phyloP scores from a whole-genome alignment of 441 rosid genomes.

The Raphanus hybrid region DNA sequence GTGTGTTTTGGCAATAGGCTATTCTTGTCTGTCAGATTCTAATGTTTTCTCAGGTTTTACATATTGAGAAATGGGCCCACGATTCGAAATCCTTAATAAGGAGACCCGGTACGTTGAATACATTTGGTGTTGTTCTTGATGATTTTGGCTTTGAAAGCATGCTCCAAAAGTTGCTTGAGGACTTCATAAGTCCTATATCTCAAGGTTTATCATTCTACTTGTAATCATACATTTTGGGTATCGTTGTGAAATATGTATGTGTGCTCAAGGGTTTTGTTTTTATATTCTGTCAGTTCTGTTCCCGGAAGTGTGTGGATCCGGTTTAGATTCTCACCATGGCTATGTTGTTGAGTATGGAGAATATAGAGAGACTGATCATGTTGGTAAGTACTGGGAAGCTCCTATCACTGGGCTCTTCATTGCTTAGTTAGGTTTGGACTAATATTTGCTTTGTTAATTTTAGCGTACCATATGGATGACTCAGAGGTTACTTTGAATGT shows the following conservation, averaged over 20 bases:
- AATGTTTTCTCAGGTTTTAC: slow-evolving; percentile 53
- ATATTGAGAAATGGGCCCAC: background rate
- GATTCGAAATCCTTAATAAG: background rate
- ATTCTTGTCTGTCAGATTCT: slow-evolving; percentile 47
- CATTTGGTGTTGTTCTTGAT: slow-evolving; percentile 69
- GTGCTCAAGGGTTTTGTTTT: slow-evolving; percentile 25
- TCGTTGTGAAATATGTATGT: background rate
- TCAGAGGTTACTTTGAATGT: slow-evolving; percentile 73
- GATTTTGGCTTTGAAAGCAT: slow-evolving; percentile 71
- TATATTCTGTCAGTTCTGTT: slow-evolving; percentile 57
- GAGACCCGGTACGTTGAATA: slow-evolving; percentile 30
- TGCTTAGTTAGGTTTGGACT: slow-evolving; percentile 24
- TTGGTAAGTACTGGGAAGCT: slow-evolving; percentile 53
- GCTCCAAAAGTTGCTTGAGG: slow-evolving; percentile 65
- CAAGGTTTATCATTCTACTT: slow-evolving; percentile 40
- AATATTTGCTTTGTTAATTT: slow-evolving; percentile 36
- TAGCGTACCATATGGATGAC: slow-evolving; percentile 82
- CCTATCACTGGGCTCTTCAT: slow-evolving; percentile 7
- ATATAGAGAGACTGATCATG: slow-evolving; percentile 61
- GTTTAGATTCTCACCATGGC: slow-evolving; percentile 82
- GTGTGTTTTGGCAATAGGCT: slow-evolving; percentile 29
- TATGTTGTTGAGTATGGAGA: slow-evolving; percentile 75
- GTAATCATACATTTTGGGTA: background rate
- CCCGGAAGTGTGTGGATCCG: slow-evolving; percentile 64
- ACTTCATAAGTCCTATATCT: slow-evolving; percentile 63